These are phyloP conservation scores for Trichosporon ovoides DNA, from an alignment of 1,284 basidiomycete genomes.

Conservation along the genomic window DNA sequence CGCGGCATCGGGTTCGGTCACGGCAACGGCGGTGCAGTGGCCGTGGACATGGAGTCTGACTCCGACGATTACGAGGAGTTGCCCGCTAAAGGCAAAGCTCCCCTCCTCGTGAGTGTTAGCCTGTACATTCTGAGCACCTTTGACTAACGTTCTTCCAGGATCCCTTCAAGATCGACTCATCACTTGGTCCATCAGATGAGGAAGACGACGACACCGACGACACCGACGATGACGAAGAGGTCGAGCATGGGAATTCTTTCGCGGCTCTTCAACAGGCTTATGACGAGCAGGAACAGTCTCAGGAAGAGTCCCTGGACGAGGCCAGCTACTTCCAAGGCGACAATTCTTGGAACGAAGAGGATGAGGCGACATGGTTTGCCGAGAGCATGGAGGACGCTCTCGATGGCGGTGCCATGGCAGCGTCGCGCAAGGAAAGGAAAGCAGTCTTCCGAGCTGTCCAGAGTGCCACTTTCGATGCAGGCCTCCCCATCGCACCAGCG, in stretches of 20 bases:
- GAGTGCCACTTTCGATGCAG: slow-evolving; percentile 58
- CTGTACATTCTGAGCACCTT: not conserved
- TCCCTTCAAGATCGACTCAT: not conserved
- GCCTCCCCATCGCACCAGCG: slow-evolving; percentile 35
- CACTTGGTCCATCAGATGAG: slow-evolving; percentile 16
- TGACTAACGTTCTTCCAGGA: not conserved
- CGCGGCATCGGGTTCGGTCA: slow-evolving; percentile 20
- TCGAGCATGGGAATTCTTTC: slow-evolving; percentile 10
- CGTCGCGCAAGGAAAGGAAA: slow-evolving; percentile 56
- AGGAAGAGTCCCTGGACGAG: slow-evolving; percentile 3
- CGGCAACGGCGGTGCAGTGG: slow-evolving; percentile 5
- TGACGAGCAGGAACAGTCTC: slow-evolving; percentile 9
- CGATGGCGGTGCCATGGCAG: slow-evolving; percentile 51
- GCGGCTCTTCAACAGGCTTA: not conserved
- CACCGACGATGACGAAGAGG: slow-evolving; percentile 19
- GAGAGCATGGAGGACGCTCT: slow-evolving; percentile 52
- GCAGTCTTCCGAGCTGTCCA: slow-evolving; percentile 61
- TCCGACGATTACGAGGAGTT: slow-evolving; percentile 21
- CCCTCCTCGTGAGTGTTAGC: not conserved
- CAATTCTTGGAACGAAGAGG: slow-evolving; percentile 10
- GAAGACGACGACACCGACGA: slow-evolving; percentile 20
- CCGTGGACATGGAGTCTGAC: slow-evolving; percentile 12
- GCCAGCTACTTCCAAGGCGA: slow-evolving; percentile 4
- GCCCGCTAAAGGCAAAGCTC: slow-evolving; percentile 12
- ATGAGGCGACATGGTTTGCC: slow-evolving; percentile 21